Evolutionary conservation across 108 stramenopile genomes (phyloP), one percentile per base, ranked within the genome.

Genomic region (Nannochloropsis gaditana): DNA sequence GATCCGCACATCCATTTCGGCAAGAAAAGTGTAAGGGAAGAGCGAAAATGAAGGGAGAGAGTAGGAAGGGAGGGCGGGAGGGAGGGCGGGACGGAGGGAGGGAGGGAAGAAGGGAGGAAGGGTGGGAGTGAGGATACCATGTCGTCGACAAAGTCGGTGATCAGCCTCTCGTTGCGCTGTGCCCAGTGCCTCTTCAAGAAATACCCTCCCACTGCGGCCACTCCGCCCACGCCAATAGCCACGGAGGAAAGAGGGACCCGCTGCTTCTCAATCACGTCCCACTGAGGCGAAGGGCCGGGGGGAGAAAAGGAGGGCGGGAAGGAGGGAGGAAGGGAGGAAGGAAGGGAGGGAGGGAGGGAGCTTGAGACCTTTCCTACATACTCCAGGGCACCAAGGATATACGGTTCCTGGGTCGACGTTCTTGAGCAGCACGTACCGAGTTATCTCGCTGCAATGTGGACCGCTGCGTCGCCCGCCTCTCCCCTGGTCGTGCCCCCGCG

Each of bases 291-390:
- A 9, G 11, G 47, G 11, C 47, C 10, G 47, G 47, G 47, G 11
- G 47, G 47, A 11, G 11, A 11, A 11, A 11, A 50, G 47, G 47
- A 11, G 11, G 47, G 47, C 10, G 11, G 47, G 47, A 73, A n/a
- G 59, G 59, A 5, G 59, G 59, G 59, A 73, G 59, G 59, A n/a
- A 73, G 59, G 59, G 59, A 73, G 59, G 59, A n/a, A 73, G 5
- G 59, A n/a, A 4, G 5, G 5, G 59, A 73, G n/a, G 59, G 59
- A 4, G 59, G 47, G n/a, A 73, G 59, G 4, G 59, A 15, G 19
- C 3, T 73, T n/a, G 59, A 15, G 3, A 2, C 59, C 59, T n/a
- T n/a, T n/a, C 59, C 59, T n/a, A 15, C 59, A n/a, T n/a, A n/a
- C n/a, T n/a, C n/a, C n/a, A n/a, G n/a, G n/a, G n/a, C n/a, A n/a